Conservation (phyloP, 2,329 filamentous ascomycete genomes). For the Sporothrix mexicana region DNA sequence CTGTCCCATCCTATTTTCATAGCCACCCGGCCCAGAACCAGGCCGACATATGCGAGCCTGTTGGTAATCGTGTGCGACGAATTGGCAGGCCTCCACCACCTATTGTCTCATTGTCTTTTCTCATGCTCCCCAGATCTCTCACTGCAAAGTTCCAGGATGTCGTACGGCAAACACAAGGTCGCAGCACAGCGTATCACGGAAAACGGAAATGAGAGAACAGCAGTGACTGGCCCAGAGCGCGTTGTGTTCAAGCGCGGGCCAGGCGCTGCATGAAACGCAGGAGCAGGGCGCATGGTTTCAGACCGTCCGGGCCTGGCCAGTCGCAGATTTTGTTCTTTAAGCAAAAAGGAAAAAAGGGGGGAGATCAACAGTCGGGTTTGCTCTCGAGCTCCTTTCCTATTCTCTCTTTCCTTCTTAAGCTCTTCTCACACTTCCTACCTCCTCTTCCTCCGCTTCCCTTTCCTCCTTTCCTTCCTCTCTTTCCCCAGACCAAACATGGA, state of each 20-base stretch:
- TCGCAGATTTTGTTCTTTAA: background rate
- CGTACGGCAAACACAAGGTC: background rate
- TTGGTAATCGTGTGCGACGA: background rate
- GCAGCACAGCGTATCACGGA: background rate
- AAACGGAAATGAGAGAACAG: background rate
- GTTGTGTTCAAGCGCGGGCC: background rate
- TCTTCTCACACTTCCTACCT: no score
- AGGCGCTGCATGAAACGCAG: slow-evolving; percentile 29
- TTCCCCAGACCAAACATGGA: background rate
- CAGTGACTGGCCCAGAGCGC: background rate
- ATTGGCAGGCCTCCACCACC: background rate
- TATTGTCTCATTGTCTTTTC: background rate
- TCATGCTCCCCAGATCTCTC: background rate
- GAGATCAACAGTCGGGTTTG: no score
- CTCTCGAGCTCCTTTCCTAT: no score
- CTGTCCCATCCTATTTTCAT: background rate
- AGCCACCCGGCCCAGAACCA: slow-evolving; percentile 16
- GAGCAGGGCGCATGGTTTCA: slow-evolving; percentile 29
- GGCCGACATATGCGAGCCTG: background rate
- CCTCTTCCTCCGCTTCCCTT: no score
- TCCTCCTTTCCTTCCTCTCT: background rate
- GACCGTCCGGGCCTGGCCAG: slow-evolving; percentile 4
- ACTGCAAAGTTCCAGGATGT: background rate
- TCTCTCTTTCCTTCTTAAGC: no score
- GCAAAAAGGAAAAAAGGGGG: background rate